A percentile compares a stretch with the other conserved stretches of the same genome.
These are phyloP conservation scores for Pseudocercospora crystallina DNA, from an alignment of 2,329 filamentous ascomycete species.

Conservation along the genomic window DNA sequence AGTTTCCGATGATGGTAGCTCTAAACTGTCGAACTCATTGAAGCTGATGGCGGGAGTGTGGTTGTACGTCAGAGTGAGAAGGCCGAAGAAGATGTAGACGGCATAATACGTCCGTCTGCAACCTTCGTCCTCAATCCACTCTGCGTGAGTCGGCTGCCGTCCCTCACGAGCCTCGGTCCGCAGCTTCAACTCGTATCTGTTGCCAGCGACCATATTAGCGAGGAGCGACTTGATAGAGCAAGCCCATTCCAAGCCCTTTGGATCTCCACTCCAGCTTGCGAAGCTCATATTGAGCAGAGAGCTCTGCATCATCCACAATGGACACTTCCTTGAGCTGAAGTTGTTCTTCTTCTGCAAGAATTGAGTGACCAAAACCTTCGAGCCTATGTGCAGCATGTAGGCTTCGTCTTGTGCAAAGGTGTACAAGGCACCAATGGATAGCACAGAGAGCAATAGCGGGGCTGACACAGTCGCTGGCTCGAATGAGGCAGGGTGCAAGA, in stretches of 20 bases:
- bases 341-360: constrained; percentile 98
- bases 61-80: constrained; percentile 93
- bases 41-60: constrained; percentile 97
- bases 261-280: constrained; percentile 97
- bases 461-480: constrained; percentile 76
- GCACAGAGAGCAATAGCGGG: constrained; percentile 79
- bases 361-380: constrained; percentile 94
- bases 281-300: constrained; percentile 98
- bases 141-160: constrained; percentile 71
- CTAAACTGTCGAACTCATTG: constrained; percentile 93
- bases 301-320: constrained; percentile 97
- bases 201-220: constrained; percentile 97
- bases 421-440: constrained; percentile 94
- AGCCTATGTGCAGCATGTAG: constrained; percentile 95
- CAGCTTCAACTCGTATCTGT: constrained; percentile 92
- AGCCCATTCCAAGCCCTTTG: constrained; percentile 96
- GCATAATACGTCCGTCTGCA: constrained; percentile 96
- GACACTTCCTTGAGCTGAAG: constrained; percentile 96
- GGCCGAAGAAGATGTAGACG: constrained; percentile 97
- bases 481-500: constrained; percentile 91
- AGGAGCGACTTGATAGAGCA: constrained; percentile 98
- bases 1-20: constrained; percentile 88
- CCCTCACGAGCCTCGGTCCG: constrained; percentile 83
- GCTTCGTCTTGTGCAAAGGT: constrained; percentile 97
- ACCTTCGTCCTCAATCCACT: constrained; percentile 97